Evolutionary conservation across 2,329 filamentous ascomycete genomes (phyloP), one percentile per base, ranked within the genome.

Genomic region (Arachnomyces sp.): DNA sequence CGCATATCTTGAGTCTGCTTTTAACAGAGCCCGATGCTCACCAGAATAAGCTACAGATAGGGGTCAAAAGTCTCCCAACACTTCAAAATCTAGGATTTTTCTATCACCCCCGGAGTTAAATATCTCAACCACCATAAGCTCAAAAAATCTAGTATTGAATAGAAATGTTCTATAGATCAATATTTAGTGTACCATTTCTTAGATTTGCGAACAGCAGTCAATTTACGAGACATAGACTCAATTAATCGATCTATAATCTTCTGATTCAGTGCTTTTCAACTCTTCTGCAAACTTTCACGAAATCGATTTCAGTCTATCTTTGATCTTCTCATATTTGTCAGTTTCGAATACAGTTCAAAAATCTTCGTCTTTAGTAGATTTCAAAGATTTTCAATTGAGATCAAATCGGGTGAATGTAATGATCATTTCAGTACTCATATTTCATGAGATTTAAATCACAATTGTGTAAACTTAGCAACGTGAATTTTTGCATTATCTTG

Each of bases 311-410:
- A 33, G 30, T 33, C 28, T 9, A 15, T n/a, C 16, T 35, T 31
- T 29, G 31, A 31, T 9, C 25, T 8, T 17, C 31, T 21, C 21
- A 17, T 13, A 14, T 35, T 8, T 16, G 28, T 3, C 12, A 44
- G 28, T n/a, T 44, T 15, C 17, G 32, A 3, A 15, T 40, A 12
- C 5, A 40, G 14, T 28, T 36, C 25, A 36, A 36, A 44, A 5
- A 34, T 17, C 21, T 38, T 18, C 32, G n/a, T 14, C 38, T 52
- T 52, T 17, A 52, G 34, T 4, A 40, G 34, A 25, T 40, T 35
- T 39, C 39, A 50, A 1, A 48, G 31, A 35, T 46, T 48, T 42
- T 50, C 48, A 37, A 50, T 50, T 11, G 21, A 37, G 31, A 47
- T 49, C 7, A 50, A 38, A 47, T 52, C 44, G 16, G 42, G 40